Percentiles rank a stretch among this genome's conserved stretches.
Conservation (phyloP, 2,329 filamentous ascomycete genomes). For the Epichloe festucae region DNA sequence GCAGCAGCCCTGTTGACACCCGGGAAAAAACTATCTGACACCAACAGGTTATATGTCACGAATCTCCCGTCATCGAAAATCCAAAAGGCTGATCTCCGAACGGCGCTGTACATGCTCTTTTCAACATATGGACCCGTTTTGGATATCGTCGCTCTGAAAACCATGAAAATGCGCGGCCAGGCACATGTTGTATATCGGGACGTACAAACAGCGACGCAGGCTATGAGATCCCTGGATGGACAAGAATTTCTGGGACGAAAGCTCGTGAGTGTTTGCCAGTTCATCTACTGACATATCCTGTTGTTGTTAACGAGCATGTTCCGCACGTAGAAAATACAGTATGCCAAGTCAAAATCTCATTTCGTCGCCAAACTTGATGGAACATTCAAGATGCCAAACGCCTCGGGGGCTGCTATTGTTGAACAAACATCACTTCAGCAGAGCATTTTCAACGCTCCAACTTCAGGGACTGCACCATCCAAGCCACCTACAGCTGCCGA, state of each 20-base stretch:
- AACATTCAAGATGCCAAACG: constrained; percentile 60
- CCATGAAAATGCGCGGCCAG: constrained; percentile 86
- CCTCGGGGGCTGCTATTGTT: constrained; percentile 38
- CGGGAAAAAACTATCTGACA: constrained; percentile 2
- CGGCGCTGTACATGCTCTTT: constrained; percentile 84
- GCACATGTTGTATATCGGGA: constrained; percentile 88
- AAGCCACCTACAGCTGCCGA: constrained; percentile 37
- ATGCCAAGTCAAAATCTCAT: constrained; percentile 81
- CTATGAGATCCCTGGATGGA: constrained; percentile 78
- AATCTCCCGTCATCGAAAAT: constrained; percentile 81
- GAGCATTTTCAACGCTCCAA: constrained; percentile 63
- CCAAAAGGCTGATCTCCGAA: constrained; percentile 75
- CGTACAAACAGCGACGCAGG: constrained; percentile 81
- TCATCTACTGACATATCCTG: neutral
- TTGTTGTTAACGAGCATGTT: neutral
- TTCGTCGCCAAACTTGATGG: constrained; percentile 85
- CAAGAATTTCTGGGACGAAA: constrained; percentile 74
- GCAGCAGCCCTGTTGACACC: constrained; percentile 13
- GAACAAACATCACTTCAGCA: constrained; percentile 64
- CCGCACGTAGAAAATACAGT: constrained; percentile 64
- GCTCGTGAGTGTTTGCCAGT: constrained; percentile 47
- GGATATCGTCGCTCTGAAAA: constrained; percentile 83
- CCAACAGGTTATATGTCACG: constrained; percentile 67
- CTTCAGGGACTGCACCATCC: constrained; percentile 35
- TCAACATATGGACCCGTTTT: constrained; percentile 87